Conservation (phyloP, 1,284 basidiomycete species). For the Heterobasidion irregulare region DNA sequence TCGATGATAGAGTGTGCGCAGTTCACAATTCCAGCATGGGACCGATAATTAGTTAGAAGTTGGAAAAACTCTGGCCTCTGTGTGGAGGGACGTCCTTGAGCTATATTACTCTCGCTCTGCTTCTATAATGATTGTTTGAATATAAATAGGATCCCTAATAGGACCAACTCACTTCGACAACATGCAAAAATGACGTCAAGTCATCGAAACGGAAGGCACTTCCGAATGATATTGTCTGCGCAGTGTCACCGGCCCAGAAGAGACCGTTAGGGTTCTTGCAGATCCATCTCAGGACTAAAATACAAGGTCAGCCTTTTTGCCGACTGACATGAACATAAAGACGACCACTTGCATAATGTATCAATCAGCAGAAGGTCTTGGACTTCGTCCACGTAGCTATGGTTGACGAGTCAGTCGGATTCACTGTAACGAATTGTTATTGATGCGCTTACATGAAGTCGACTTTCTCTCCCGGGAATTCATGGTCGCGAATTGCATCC, state of each 20-base stretch:
- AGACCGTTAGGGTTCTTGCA: conserved; percentile 59
- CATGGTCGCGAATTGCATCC: conserved; percentile 19
- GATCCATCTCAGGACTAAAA: conserved; percentile 47
- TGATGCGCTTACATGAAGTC: background rate
- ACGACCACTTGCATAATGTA: conserved; percentile 36
- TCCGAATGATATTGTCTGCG: conserved; percentile 67
- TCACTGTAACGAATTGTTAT: background rate
- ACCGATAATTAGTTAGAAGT: conserved; percentile 59
- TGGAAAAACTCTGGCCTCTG: conserved; percentile 42
- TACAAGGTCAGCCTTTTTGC: background rate
- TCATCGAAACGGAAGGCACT: conserved; percentile 69
- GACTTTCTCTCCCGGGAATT: conserved; percentile 9
- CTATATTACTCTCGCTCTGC: too few relatives aligned
- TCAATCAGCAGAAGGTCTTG: conserved; percentile 70
- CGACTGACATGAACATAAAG: background rate
- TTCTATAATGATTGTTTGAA: too few relatives aligned
- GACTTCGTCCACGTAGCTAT: conserved; percentile 64
- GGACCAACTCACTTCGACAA: conserved; percentile 38
- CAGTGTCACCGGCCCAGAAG: conserved; percentile 77
- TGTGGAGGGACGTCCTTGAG: background rate
- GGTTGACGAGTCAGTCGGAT: background rate
- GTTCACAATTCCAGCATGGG: conserved; percentile 58
- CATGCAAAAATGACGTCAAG: conserved; percentile 56
- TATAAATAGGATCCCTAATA: background rate
- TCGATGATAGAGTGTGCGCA: conserved; percentile 58